Conservation (phyloP, 2,329 filamentous ascomycete genomes). For the Fusarium tricinctum region DNA sequence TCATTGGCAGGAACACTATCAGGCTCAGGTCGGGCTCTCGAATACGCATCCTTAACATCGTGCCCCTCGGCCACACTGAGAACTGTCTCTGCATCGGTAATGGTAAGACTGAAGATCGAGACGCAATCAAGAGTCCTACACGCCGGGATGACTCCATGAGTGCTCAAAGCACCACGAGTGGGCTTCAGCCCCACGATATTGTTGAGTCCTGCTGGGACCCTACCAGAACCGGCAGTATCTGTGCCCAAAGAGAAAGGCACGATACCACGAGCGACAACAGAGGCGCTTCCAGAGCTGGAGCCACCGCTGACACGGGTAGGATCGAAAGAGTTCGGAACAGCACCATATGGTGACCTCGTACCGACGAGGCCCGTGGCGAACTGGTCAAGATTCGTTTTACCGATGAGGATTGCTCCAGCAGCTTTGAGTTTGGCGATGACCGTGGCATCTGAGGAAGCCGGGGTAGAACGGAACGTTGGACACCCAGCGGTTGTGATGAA, state of each 20-base stretch:
- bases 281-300: constrained; percentile 70
- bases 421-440: constrained; percentile 65
- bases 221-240: constrained; percentile 68
- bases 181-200: constrained; percentile 67
- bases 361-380: constrained; percentile 74
- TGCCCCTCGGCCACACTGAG: constrained; percentile 64
- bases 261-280: constrained; percentile 66
- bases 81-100: constrained; percentile 64
- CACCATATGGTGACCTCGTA: constrained; percentile 71
- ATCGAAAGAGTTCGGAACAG: constrained; percentile 66
- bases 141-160: constrained; percentile 65
- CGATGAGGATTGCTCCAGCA: constrained; percentile 69
- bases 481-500: constrained; percentile 68
- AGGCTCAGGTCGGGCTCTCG: constrained; percentile 56
- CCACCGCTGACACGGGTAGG: constrained; percentile 61
- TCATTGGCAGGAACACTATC: background rate
- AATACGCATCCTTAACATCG: constrained; percentile 65
- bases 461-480: constrained; percentile 61
- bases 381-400: constrained; percentile 73
- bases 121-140: constrained; percentile 71
- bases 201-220: constrained; percentile 68
- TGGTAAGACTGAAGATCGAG: constrained; percentile 65
- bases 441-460: constrained; percentile 60
- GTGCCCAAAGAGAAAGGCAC: constrained; percentile 71
- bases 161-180: constrained; percentile 66